phyloP scores from a whole-genome alignment of 2,329 filamentous ascomycete genomes.

The Diaporthe humulicola region DNA sequence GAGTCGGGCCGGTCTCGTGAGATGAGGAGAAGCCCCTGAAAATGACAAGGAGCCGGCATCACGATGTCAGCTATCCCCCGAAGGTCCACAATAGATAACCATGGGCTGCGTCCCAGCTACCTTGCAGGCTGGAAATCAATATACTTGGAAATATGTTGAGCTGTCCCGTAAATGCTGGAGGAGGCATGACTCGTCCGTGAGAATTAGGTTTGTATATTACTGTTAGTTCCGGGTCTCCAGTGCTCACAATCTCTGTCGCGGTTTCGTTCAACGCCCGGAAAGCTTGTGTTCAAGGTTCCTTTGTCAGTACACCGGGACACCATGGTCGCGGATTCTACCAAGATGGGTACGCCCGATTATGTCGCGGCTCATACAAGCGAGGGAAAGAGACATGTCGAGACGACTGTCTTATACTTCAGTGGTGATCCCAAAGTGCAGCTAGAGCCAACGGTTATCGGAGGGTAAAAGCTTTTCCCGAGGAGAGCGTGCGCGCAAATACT shows the following conservation, averaged over 20 bases:
- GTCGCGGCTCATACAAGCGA: not conserved
- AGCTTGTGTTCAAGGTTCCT: not conserved
- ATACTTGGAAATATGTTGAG: not conserved
- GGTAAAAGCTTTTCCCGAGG: not conserved
- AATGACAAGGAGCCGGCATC: conserved; percentile 9
- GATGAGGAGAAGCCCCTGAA: conserved; percentile 19
- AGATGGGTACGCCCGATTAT: not conserved
- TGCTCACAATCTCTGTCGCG: too few species aligned
- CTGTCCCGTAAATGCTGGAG: not conserved
- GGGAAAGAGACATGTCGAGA: not conserved
- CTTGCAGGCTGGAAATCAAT: not conserved
- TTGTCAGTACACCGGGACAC: not conserved
- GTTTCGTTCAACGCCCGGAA: not conserved
- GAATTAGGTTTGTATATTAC: not conserved
- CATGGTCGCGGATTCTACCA: conserved; percentile 16
- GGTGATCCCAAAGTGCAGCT: conserved; percentile 11
- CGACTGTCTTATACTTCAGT: conserved; percentile 9
- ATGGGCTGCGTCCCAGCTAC: not conserved
- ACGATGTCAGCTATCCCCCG: not conserved
- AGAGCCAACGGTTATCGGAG: conserved; percentile 8
- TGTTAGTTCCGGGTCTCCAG: not conserved
- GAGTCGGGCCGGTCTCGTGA: conserved; percentile 16
- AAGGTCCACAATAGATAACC: conserved; percentile 25
- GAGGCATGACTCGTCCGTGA: conserved; percentile 16
- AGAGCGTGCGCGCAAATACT: not conserved